Evolutionary conservation across 2,329 filamentous ascomycete species (phyloP).

Genomic region (Pestalotiopsis sp.): DNA sequence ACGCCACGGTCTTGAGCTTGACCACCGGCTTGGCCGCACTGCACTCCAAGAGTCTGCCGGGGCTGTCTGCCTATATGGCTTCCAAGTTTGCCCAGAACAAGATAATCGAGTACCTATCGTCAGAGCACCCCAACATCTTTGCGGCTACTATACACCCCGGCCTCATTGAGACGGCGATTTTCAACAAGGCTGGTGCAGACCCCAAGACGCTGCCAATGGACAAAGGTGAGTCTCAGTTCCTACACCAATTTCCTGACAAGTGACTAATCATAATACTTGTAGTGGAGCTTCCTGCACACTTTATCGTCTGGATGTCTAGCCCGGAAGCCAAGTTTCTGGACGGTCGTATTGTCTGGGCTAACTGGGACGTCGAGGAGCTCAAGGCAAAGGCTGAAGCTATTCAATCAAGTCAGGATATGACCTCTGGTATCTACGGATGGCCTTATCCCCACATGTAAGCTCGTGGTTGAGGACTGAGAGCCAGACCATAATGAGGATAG

Average conservation of each 20-base stretch:
- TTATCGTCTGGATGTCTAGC: conserved; percentile 19
- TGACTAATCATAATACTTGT: neutral
- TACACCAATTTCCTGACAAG: neutral
- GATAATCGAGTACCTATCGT: conserved; percentile 27
- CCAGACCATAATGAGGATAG: no score
- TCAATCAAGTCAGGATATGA: no score
- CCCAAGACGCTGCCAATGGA: conserved; percentile 21
- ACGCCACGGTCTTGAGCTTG: conserved; percentile 19
- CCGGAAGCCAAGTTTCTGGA: conserved; percentile 20
- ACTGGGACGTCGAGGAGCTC: conserved; percentile 24
- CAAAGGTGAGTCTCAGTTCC: conserved; percentile 10
- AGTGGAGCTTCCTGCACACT: conserved; percentile 20
- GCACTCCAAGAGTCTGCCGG: conserved; percentile 14
- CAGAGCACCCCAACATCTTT: conserved; percentile 27
- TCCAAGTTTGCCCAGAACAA: conserved; percentile 22
- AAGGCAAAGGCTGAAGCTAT: conserved; percentile 6
- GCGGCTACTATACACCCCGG: conserved; percentile 26
- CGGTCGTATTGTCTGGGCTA: conserved; percentile 18
- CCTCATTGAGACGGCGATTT: conserved; percentile 25
- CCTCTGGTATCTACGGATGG: no score
- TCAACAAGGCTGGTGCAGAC: conserved; percentile 23
- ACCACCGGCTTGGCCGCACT: neutral
- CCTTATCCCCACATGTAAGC: no score
- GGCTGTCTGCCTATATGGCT: conserved; percentile 17
- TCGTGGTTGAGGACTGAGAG: no score